A percentile compares a stretch with the other conserved stretches of the same genome.
Evolutionary conservation across 805 yeast genomes (phyloP).

Genomic region (Ogataea naganishii): DNA sequence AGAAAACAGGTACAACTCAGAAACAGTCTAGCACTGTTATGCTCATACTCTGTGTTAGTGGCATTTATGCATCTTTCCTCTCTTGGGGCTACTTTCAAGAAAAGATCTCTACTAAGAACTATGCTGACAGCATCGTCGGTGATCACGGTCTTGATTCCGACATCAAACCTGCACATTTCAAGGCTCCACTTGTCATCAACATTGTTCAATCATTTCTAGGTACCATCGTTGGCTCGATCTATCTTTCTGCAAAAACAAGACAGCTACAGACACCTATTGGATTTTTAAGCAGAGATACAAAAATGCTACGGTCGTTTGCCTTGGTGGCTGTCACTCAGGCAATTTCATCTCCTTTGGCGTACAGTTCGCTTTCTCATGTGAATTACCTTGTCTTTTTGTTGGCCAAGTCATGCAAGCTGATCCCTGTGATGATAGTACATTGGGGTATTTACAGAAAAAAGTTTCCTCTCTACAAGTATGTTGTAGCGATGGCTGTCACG

Average conservation of each 20-base stretch:
- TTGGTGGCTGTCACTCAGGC: constrained; percentile 69
- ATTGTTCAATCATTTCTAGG: constrained; percentile 70
- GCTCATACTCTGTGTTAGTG: constrained; percentile 32
- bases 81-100: constrained; percentile 94
- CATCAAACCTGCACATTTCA: constrained; percentile 30
- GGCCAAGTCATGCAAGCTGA: constrained; percentile 87
- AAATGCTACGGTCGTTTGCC: constrained; percentile 27
- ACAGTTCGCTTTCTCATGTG: constrained; percentile 69
- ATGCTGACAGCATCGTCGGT: too few species aligned
- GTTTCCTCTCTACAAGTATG: constrained; percentile 69
- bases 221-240: constrained; percentile 53
- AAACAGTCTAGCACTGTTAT: constrained; percentile 4
- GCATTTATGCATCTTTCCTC: constrained; percentile 80
- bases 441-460: constrained; percentile 55
- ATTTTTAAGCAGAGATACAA: constrained; percentile 26
- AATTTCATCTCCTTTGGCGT: constrained; percentile 75
- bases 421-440: constrained; percentile 91
- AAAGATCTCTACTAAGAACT: constrained; percentile 68
- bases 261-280: constrained; percentile 22
- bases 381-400: constrained; percentile 78
- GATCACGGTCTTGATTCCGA: constrained; percentile 26
- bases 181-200: constrained; percentile 74
- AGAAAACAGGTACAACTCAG: constrained; percentile 1
- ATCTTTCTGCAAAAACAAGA: constrained; percentile 32
- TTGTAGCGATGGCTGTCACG: constrained; percentile 74